These are phyloP conservation scores for Lomentospora prolificans DNA, from an alignment of 2,329 filamentous ascomycete genomes.

Conservation along the genomic window DNA sequence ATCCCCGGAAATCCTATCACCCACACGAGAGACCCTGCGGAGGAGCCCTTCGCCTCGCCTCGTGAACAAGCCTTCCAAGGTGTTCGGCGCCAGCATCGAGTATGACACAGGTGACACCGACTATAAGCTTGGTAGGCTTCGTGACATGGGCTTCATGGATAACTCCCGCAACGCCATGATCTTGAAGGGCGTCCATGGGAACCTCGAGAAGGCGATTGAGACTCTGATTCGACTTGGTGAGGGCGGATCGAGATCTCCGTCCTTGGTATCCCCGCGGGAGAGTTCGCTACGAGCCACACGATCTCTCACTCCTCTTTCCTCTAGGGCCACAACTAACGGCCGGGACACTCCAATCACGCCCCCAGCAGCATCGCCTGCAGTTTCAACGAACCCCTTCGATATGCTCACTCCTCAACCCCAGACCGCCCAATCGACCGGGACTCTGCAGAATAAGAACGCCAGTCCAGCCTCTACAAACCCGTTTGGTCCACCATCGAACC, in stretches of 20 bases:
- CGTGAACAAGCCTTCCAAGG: slow-evolving; percentile 54
- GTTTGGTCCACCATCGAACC: slow-evolving; percentile 43
- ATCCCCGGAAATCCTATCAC: slow-evolving; percentile 15
- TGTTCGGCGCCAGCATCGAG: slow-evolving; percentile 61
- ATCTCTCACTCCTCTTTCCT: slow-evolving; percentile 44
- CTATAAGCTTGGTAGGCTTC: slow-evolving; percentile 64
- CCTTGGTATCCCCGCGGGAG: slow-evolving; percentile 35
- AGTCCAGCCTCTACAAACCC: slow-evolving; percentile 56
- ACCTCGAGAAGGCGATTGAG: slow-evolving; percentile 79
- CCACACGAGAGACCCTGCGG: slow-evolving; percentile 12
- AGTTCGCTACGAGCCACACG: slow-evolving; percentile 37
- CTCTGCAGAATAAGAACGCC: slow-evolving; percentile 46
- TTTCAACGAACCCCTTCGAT: slow-evolving; percentile 61
- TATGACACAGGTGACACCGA: slow-evolving; percentile 53
- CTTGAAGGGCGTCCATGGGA: slow-evolving; percentile 73
- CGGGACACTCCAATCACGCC: slow-evolving; percentile 23
- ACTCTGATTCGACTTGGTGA: slow-evolving; percentile 76
- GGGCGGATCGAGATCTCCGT: slow-evolving; percentile 33
- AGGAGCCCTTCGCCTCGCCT: slow-evolving; percentile 27
- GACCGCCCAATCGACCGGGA: slow-evolving; percentile 56
- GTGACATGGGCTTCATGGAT: slow-evolving; percentile 88
- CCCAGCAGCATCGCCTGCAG: slow-evolving; percentile 34
- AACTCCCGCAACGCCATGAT: slow-evolving; percentile 71
- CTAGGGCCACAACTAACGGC: slow-evolving; percentile 20
- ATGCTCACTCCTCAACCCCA: slow-evolving; percentile 45